Evolutionary conservation across 495 filamentous ascomycete species (phyloP).

Genomic region (Aspergillus homomorphus): DNA sequence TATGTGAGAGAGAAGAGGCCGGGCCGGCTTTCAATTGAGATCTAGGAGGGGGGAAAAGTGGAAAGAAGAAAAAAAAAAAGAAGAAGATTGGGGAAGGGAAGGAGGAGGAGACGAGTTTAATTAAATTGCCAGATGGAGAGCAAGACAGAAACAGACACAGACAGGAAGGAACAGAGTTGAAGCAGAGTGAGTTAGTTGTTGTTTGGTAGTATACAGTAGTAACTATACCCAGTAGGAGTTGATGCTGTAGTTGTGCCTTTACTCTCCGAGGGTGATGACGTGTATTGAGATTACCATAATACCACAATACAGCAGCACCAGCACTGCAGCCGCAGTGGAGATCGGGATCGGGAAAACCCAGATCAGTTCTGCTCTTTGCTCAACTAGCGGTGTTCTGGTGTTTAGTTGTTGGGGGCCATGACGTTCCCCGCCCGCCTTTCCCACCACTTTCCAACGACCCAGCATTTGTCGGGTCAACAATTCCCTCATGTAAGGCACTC

Average conservation of each 20-base stretch:
- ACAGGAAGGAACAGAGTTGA: no score
- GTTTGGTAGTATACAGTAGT: no score
- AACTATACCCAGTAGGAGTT: not conserved
- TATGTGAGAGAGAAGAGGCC: not conserved
- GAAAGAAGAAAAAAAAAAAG: conserved; percentile 4
- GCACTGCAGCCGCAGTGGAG: not conserved
- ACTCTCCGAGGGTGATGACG: no score
- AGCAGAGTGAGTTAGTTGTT: not conserved
- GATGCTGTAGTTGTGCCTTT: no score
- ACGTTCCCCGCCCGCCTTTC: conserved; percentile 7
- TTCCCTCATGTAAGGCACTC: not conserved
- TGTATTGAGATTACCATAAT: not conserved
- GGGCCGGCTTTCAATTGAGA: not conserved
- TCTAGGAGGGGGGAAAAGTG: not conserved
- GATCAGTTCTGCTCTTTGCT: not conserved
- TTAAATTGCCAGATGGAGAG: not conserved
- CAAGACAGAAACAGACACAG: no score
- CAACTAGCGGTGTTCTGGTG: not conserved
- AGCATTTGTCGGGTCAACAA: not conserved
- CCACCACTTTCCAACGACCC: conserved; percentile 17
- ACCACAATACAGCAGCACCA: no score
- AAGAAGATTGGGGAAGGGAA: conserved; percentile 11
- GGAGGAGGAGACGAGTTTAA: not conserved
- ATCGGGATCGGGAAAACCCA: conserved; percentile 13
- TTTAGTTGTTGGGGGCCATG: conserved; percentile 19